A percentile compares a stretch with the other conserved stretches of the same genome.
Evolutionary conservation across 768 basidiomycete genomes (phyloP).

Genomic region (Termitomyces sp.): DNA sequence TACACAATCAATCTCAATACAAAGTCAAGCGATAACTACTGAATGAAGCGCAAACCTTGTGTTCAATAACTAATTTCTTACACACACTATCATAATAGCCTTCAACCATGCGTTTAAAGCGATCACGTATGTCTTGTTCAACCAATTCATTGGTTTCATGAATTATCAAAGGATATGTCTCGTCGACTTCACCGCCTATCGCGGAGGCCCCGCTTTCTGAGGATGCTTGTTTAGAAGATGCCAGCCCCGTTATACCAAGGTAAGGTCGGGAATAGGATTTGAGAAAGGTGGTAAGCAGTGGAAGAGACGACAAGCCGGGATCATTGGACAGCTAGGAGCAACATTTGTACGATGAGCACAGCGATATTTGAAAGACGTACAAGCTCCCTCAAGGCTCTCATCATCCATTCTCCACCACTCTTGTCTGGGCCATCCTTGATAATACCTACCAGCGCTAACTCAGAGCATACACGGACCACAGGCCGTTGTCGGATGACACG

Average conservation of each 20-base stretch:
- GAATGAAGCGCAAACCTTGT: conserved; percentile 52
- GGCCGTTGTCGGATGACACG: conserved; percentile 81
- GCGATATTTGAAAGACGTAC: conserved; percentile 37
- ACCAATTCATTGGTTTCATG: conserved; percentile 71
- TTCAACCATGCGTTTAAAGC: conserved; percentile 90
- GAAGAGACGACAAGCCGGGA: conserved; percentile 79
- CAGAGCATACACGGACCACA: conserved; percentile 80
- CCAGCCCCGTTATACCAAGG: conserved; percentile 65
- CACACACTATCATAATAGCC: conserved; percentile 88
- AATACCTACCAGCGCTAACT: conserved; percentile 83
- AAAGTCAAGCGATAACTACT: neutral
- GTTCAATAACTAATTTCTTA: conserved; percentile 89
- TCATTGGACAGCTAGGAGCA: conserved; percentile 75
- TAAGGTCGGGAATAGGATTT: conserved; percentile 89
- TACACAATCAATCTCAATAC: conserved; percentile 23
- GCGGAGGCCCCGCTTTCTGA: conserved; percentile 46
- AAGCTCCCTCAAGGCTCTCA: conserved; percentile 79
- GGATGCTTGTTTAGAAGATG: conserved; percentile 52
- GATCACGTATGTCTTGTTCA: conserved; percentile 78
- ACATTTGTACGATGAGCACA: conserved; percentile 5
- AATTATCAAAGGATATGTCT: conserved; percentile 33
- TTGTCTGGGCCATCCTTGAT: conserved; percentile 65
- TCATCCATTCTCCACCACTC: conserved; percentile 86
- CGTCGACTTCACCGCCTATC: conserved; percentile 21
- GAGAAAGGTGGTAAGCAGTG: conserved; percentile 86